phyloP scores from a whole-genome alignment of 768 basidiomycete species.

The Tylopilus sp. region DNA sequence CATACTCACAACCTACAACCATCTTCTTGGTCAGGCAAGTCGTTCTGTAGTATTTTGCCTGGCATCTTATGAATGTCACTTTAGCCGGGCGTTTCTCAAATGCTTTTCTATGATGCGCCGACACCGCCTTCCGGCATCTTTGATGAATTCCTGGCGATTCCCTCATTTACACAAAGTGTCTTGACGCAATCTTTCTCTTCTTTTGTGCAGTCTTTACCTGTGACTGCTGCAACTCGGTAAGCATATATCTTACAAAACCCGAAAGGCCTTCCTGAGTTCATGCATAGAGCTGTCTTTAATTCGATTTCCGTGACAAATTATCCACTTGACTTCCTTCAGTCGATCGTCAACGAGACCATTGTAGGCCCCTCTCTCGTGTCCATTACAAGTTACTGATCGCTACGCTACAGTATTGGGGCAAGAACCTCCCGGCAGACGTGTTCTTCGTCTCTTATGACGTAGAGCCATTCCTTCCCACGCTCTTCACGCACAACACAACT shows the following conservation, averaged over 20 bases:
- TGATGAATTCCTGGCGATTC: conserved; percentile 25
- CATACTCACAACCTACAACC: conserved; percentile 45
- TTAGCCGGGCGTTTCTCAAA: conserved; percentile 11
- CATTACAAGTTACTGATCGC: too few relatives aligned
- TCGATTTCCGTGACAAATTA: conserved; percentile 8
- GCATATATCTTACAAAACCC: neutral
- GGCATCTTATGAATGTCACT: conserved; percentile 9
- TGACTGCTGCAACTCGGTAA: neutral
- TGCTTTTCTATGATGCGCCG: conserved; percentile 55
- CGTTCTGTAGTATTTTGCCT: neutral
- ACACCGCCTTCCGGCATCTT: conserved; percentile 13
- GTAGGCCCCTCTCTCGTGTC: too few relatives aligned
- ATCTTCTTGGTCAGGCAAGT: neutral
- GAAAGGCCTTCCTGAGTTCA: neutral
- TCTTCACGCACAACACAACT: conserved; percentile 36
- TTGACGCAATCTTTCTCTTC: conserved; percentile 15
- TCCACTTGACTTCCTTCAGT: conserved; percentile 11
- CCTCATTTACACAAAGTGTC: neutral
- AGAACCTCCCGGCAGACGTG: too few relatives aligned
- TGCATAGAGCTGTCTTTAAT: conserved; percentile 5
- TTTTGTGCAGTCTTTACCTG: conserved; percentile 8
- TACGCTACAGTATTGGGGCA: too few relatives aligned
- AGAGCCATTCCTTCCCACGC: conserved; percentile 49
- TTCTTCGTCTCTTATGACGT: conserved; percentile 32
- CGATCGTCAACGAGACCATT: conserved; percentile 14